Conservation (phyloP, 495 filamentous ascomycete species). For the Bacidia rubella region DNA sequence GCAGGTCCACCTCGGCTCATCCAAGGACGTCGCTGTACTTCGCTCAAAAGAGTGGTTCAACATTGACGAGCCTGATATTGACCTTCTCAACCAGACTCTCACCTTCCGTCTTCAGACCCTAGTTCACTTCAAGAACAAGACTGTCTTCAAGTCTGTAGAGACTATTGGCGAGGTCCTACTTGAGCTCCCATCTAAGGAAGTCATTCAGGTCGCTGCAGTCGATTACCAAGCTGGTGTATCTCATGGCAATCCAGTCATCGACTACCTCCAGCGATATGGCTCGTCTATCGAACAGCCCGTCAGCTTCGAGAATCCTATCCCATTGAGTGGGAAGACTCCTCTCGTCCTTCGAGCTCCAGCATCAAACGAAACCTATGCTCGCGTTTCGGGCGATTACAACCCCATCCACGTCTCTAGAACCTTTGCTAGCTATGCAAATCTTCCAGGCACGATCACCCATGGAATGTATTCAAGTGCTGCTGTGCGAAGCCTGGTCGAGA, state of each 20-base stretch:
- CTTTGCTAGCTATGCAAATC: constrained; percentile 86
- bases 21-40: constrained; percentile 84
- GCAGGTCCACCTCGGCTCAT: constrained; percentile 73
- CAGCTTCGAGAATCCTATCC: constrained; percentile 94
- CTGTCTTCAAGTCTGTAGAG: constrained; percentile 82
- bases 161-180: constrained; percentile 86
- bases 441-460: constrained; percentile 93
- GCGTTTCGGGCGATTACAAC: constrained; percentile 96
- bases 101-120: constrained; percentile 92
- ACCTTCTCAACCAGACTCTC: constrained; percentile 79
- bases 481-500: constrained; percentile 95
- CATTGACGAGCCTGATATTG: constrained; percentile 62
- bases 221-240: constrained; percentile 83
- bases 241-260: constrained; percentile 90
- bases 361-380: constrained; percentile 94
- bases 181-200: constrained; percentile 92
- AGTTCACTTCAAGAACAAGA: constrained; percentile 87
- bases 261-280: constrained; percentile 87
- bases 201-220: constrained; percentile 90
- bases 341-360: constrained; percentile 80
- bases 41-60: constrained; percentile 96
- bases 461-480: constrained; percentile 99
- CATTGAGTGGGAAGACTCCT: constrained; percentile 81
- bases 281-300: constrained; percentile 91
- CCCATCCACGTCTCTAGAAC: constrained; percentile 96